These are phyloP conservation scores for Vickermania spadyakhi DNA, from an alignment of 208 protist genomes.

Conservation along the genomic window DNA sequence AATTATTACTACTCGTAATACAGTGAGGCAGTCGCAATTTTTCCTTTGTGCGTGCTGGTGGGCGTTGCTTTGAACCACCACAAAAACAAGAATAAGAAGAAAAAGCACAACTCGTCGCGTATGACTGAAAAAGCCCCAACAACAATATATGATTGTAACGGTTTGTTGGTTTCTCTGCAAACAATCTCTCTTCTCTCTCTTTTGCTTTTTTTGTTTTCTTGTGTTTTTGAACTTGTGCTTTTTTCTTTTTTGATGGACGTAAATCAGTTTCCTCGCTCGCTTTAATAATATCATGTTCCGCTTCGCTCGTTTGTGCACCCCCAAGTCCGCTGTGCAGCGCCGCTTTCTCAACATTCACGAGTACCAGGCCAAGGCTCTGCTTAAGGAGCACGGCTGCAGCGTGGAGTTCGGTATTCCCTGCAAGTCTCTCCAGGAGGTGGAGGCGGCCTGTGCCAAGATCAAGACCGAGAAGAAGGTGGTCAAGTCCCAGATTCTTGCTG, in stretches of 20 bases:
- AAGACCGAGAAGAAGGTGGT: constrained; percentile 92
- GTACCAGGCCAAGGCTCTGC: constrained; percentile 88
- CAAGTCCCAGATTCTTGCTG: constrained; percentile 98
- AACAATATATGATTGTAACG: too few species aligned
- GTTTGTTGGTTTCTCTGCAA: too few species aligned
- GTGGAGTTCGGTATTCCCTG: constrained; percentile 88
- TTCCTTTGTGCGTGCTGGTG: too few species aligned
- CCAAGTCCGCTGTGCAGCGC: constrained; percentile 47
- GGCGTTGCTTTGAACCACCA: too few species aligned
- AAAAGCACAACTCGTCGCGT: neutral
- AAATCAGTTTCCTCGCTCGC: neutral
- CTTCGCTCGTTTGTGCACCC: constrained; percentile 52
- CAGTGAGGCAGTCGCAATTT: too few species aligned
- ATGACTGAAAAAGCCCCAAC: too few species aligned
- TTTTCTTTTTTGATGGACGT: neutral
- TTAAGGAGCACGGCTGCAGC: constrained; percentile 84
- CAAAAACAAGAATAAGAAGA: too few species aligned
- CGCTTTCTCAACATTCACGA: constrained; percentile 91
- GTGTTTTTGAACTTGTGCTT: neutral
- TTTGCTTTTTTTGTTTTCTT: constrained; percentile 4
- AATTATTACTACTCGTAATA: neutral
- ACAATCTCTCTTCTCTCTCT: neutral
- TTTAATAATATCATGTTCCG: constrained; percentile 38
- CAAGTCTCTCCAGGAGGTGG: constrained; percentile 80
- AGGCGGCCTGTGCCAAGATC: constrained; percentile 83